Base-by-base conservation (phyloP, 139 green algal species). In the Dunaliella primolecta region DNA sequence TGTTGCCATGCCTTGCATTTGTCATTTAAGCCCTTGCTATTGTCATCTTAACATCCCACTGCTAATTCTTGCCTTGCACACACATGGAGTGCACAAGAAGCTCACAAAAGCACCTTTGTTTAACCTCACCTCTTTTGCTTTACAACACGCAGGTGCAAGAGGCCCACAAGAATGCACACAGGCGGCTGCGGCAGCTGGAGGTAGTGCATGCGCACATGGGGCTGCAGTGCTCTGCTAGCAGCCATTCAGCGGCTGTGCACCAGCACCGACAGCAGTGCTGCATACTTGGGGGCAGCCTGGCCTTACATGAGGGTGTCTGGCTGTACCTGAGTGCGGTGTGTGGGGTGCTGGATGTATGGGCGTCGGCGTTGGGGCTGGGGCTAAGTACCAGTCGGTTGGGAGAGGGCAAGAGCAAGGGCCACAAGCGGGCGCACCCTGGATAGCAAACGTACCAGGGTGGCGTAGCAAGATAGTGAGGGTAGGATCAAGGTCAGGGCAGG, bases 181-280 rank as follows among this genome's bases (percentile, higher is more conserved):
- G 84, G 71, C 79, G 84, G 72, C 74, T 88, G 80, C 36, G 80
- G 15, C 84, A 88, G 74, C 33, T 88, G 70, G 74, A 81, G 23
- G 83, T 46, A 20, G 70, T 86, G 74, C 38, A 76, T n/a, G 29
- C 75, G 29, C 75, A 80, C 75, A 30, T 33, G 29, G 29, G n/a
- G 75, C n/a, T 23, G n/a, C 75, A 80, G n/a, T 33, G n/a, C 2
- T 27, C n/a, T 80, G 29, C 75, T 11, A 80, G n/a, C n/a, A 33
- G n/a, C 29, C n/a, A n/a, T n/a, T n/a, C n/a, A n/a, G 7, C 75
- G 2, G 2, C 30, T 27, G 75, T 33, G 2, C 2, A 1, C n/a
- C 36, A 11, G 2, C 30, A 29, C 46, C 7, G 46, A 7, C 7
- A 7, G 7, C 7, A 7, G 46, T 25, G 7, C 46, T 64, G 46